Percentiles rank a stretch among this genome's conserved stretches.
Conservation (phyloP, 1,139 yeast species). For the Torulaspora pretoriensis region DNA sequence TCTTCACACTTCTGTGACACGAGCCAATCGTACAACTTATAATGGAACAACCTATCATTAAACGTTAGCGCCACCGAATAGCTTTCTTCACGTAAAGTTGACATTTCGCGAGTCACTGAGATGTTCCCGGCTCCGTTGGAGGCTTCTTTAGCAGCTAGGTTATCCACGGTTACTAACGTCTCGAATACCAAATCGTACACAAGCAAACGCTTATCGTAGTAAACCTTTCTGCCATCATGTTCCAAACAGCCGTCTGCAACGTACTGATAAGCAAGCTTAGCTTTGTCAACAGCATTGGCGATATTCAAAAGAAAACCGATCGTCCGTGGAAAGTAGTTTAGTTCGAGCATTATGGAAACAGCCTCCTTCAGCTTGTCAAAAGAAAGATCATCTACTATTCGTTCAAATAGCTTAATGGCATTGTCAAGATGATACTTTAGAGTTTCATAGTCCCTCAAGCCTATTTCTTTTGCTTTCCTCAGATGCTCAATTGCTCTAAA, state of each 20-base stretch:
- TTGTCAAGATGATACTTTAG: slow-evolving; percentile 65
- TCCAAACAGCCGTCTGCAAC: slow-evolving; percentile 47
- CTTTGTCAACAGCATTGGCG: slow-evolving; percentile 64
- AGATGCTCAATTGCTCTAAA: slow-evolving; percentile 92
- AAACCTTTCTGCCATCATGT: slow-evolving; percentile 45
- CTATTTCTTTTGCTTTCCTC: slow-evolving; percentile 78
- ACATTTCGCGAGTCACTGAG: slow-evolving; percentile 44
- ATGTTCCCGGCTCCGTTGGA: slow-evolving; percentile 11
- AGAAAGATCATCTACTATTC: slow-evolving; percentile 73
- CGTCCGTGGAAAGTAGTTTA: slow-evolving; percentile 81
- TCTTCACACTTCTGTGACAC: slow-evolving; percentile 73
- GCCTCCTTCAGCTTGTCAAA: slow-evolving; percentile 81
- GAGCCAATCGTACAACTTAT: slow-evolving; percentile 90
- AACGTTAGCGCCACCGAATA: slow-evolving; percentile 72
- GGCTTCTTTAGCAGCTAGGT: slow-evolving; percentile 45
- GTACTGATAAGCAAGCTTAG: slow-evolving; percentile 53
- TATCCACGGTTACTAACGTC: slow-evolving; percentile 67
- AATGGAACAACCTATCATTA: slow-evolving; percentile 80
- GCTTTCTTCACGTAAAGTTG: slow-evolving; percentile 63
- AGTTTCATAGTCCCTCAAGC: slow-evolving; percentile 64
- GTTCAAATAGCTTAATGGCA: slow-evolving; percentile 72
- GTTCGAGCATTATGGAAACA: slow-evolving; percentile 67
- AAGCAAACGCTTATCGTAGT: slow-evolving; percentile 48
- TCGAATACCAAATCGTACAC: slow-evolving; percentile 72
- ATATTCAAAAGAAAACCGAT: slow-evolving; percentile 76